Evolutionary conservation across 371 early-diverging fungal genomes (phyloP).

Genomic region (Mortierella sp.): DNA sequence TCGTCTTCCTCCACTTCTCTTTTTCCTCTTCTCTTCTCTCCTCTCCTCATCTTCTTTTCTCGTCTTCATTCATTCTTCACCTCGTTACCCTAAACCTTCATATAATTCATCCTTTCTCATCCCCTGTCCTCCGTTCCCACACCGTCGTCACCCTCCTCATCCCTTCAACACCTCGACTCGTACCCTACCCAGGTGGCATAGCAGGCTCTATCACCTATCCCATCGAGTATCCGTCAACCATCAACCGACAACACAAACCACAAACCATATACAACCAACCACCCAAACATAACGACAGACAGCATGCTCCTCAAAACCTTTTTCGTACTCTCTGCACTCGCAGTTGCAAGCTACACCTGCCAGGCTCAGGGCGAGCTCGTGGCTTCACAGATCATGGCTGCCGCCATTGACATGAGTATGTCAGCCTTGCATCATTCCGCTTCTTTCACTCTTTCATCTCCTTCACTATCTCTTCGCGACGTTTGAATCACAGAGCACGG

Average conservation of each 20-base stretch:
- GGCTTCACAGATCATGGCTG: conserved; percentile 23
- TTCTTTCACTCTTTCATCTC: neutral
- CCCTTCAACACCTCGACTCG: neutral
- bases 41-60: neutral
- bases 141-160: neutral
- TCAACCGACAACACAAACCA: neutral
- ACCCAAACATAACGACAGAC: neutral
- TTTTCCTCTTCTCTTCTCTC: neutral
- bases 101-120: neutral
- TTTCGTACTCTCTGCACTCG: conserved; percentile 11
- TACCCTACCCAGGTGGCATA: neutral
- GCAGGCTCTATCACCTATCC: neutral
- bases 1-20: neutral
- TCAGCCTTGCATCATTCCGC: neutral
- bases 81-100: neutral
- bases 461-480: neutral
- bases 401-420: conserved; percentile 34
- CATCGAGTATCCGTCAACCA: neutral
- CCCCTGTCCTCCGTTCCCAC: neutral
- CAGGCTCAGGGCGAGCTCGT: conserved; percentile 15
- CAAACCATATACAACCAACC: neutral
- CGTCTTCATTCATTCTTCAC: neutral
- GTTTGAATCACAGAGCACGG: neutral
- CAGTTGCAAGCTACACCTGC: conserved; percentile 17
- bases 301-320: conserved; percentile 6